Percentiles rank a stretch among this genome's conserved stretches.
These are phyloP conservation scores for Ensete ventricosum DNA, from an alignment of 176 grass and related monocot species.

Conservation along the genomic window DNA sequence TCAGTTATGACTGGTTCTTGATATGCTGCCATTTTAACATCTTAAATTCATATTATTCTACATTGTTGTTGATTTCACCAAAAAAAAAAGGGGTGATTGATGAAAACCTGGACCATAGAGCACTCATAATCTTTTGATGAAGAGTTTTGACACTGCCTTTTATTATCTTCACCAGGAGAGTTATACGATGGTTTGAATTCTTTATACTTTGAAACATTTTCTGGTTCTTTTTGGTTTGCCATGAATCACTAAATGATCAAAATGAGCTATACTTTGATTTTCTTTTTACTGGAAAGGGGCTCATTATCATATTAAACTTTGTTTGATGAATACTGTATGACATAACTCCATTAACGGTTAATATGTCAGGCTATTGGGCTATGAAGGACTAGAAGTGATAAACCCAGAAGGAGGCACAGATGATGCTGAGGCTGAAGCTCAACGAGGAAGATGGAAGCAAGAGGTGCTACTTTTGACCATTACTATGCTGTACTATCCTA, in stretches of 20 bases:
- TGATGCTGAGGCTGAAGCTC: slow-evolving; percentile 84
- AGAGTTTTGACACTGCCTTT: not conserved
- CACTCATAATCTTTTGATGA: too few relatives aligned
- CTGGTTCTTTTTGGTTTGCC: not conserved
- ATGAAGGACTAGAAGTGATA: slow-evolving; percentile 97
- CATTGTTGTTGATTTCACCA: too few relatives aligned
- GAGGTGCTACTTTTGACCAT: slow-evolving; percentile 35
- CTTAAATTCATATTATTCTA: too few relatives aligned
- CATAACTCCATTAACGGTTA: not conserved
- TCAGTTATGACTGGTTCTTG: too few relatives aligned
- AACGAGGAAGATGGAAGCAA: slow-evolving; percentile 81
- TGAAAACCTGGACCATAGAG: too few relatives aligned
- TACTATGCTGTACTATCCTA: not conserved
- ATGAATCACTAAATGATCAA: not conserved
- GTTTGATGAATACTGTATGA: not conserved
- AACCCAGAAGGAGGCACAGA: slow-evolving; percentile 89
- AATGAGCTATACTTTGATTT: not conserved
- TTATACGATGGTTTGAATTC: not conserved
- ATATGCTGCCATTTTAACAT: too few relatives aligned
- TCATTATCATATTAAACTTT: too few relatives aligned
- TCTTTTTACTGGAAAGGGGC: not conserved
- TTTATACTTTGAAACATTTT: not conserved
- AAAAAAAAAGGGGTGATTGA: too few relatives aligned
- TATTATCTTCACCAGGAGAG: not conserved
- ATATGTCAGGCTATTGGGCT: slow-evolving; percentile 49